These are phyloP conservation scores for Boletus eberwhitei DNA, from an alignment of 768 basidiomycete genomes.

Conservation along the genomic window DNA sequence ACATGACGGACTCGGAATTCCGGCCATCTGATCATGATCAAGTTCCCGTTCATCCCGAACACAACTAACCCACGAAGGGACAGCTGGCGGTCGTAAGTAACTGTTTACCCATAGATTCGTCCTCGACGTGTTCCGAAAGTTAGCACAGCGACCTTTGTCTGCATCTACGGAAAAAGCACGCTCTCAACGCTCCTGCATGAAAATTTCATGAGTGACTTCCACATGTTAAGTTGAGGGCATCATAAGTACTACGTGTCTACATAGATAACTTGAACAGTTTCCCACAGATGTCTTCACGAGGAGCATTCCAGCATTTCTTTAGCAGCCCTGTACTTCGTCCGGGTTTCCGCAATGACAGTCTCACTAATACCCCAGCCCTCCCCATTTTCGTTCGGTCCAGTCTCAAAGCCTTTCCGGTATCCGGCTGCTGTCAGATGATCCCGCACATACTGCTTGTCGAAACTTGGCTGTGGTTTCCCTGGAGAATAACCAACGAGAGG, in stretches of 20 bases:
- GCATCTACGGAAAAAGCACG: background rate
- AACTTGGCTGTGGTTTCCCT: slow-evolving; percentile 80
- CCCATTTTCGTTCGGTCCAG: slow-evolving; percentile 61
- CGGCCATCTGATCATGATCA: background rate
- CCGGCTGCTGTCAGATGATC: slow-evolving; percentile 81
- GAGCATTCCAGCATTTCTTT: slow-evolving; percentile 50
- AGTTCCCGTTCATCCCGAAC: background rate
- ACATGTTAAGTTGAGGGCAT: background rate
- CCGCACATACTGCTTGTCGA: slow-evolving; percentile 95
- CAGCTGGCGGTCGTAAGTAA: background rate
- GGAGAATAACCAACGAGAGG: slow-evolving; percentile 67
- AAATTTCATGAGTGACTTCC: background rate
- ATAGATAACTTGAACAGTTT: background rate
- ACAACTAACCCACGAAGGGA: background rate
- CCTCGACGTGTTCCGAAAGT: background rate
- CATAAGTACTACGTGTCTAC: background rate
- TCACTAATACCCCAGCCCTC: slow-evolving; percentile 79
- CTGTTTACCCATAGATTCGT: background rate
- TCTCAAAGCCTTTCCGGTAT: slow-evolving; percentile 77
- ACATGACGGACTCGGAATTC: background rate
- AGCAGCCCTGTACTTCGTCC: slow-evolving; percentile 75
- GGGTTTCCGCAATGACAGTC: slow-evolving; percentile 74
- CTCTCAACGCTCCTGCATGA: no score
- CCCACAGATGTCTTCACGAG: slow-evolving; percentile 8
- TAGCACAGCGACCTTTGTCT: background rate